Percentiles rank a stretch among this genome's conserved stretches.
phyloP scores from a whole-genome alignment of 352 stramenopile genomes.

The Pythium coloratum region DNA sequence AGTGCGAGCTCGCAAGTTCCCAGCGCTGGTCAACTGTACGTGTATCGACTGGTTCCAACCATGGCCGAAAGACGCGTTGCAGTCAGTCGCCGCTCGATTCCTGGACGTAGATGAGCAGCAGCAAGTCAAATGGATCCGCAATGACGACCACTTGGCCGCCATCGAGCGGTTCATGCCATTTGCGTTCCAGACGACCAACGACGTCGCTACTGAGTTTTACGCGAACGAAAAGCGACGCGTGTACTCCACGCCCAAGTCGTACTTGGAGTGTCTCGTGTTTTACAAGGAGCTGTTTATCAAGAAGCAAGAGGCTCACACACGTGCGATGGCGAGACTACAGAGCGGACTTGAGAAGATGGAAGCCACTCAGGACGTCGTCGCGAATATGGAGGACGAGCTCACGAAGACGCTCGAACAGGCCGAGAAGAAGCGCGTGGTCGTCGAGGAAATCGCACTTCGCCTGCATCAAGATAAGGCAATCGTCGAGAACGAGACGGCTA shows the following conservation, averaged over 20 bases:
- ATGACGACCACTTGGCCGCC: slow-evolving; percentile 53
- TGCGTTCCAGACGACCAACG: slow-evolving; percentile 92
- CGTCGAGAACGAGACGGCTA: slow-evolving; percentile 91
- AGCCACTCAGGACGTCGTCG: slow-evolving; percentile 86
- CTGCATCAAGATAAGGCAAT: slow-evolving; percentile 91
- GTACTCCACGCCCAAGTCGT: slow-evolving; percentile 94
- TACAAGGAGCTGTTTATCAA: slow-evolving; percentile 78
- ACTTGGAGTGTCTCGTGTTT: slow-evolving; percentile 90
- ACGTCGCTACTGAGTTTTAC: slow-evolving; percentile 79
- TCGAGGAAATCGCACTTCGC: slow-evolving; percentile 91
- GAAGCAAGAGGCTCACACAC: slow-evolving; percentile 56
- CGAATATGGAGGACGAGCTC: slow-evolving; percentile 92
- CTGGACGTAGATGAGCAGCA: slow-evolving; percentile 59
- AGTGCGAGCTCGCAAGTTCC: slow-evolving; percentile 90
- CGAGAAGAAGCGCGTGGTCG: slow-evolving; percentile 91
- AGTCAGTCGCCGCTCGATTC: slow-evolving; percentile 87
- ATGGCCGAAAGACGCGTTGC: slow-evolving; percentile 91
- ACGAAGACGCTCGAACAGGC: slow-evolving; percentile 89
- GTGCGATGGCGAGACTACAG: slow-evolving; percentile 80
- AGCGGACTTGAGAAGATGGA: slow-evolving; percentile 91
- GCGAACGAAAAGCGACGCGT: slow-evolving; percentile 78
- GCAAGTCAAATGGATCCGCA: slow-evolving; percentile 24
- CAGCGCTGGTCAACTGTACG: slow-evolving; percentile 93
- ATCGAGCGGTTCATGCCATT: slow-evolving; percentile 93
- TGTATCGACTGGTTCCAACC: slow-evolving; percentile 94